These are phyloP conservation scores for Salvia rosmarinus DNA, from an alignment of 257 asterid genomes.

Conservation along the genomic window DNA sequence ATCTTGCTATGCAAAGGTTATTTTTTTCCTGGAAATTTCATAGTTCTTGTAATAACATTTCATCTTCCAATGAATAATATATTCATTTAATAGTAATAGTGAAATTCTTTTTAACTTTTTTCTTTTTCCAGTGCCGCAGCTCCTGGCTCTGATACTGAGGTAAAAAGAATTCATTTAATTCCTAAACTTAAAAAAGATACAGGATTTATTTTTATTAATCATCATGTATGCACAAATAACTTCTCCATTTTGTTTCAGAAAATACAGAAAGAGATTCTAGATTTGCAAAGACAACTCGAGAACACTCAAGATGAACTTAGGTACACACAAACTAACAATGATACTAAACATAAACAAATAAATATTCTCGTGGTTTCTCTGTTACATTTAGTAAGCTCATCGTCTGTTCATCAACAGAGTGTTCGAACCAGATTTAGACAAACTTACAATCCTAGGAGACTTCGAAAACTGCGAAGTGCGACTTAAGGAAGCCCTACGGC, in stretches of 20 bases:
- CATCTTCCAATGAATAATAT: neutral
- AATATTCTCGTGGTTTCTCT: neutral
- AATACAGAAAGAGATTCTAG: conserved; percentile 55
- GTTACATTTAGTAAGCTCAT: neutral
- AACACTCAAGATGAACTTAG: conserved; percentile 47
- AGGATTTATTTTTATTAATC: neutral
- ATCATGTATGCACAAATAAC: neutral
- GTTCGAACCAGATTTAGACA: conserved; percentile 67
- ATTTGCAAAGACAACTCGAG: conserved; percentile 62
- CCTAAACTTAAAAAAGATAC: neutral
- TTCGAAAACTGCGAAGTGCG: conserved; percentile 52
- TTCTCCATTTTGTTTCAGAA: conserved; percentile 39
- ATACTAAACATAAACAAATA: neutral
- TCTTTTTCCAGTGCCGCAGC: conserved; percentile 56
- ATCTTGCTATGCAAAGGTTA: conserved; percentile 65
- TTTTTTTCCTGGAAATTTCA: neutral
- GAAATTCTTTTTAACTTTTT: neutral
- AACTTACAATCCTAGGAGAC: conserved; percentile 47
- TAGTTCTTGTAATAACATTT: neutral
- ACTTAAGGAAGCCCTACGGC: conserved; percentile 56
- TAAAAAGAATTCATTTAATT: conserved; percentile 4
- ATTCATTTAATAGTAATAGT: neutral
- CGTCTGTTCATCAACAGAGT: conserved; percentile 37
- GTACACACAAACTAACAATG: conserved; percentile 30
- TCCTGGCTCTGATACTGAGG: conserved; percentile 64